Conservation (phyloP, 2,329 filamentous ascomycete genomes). For the Pseudogymnoascus sp. region DNA sequence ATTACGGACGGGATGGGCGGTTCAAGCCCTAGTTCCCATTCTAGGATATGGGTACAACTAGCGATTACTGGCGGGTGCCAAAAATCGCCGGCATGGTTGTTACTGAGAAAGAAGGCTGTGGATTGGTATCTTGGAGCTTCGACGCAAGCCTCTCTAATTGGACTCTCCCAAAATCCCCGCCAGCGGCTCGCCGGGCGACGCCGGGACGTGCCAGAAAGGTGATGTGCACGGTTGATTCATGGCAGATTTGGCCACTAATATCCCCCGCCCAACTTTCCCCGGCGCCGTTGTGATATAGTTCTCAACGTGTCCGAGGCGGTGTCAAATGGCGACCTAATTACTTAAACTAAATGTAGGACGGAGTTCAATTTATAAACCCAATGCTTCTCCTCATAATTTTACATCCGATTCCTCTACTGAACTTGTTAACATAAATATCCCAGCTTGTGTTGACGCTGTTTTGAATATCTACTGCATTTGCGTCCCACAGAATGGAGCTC, state of each 20-base stretch:
- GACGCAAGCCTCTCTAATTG: background rate
- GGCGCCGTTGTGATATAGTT: background rate
- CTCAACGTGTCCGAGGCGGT: background rate
- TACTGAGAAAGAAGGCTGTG: background rate
- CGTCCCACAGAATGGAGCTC: background rate
- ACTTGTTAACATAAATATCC: background rate
- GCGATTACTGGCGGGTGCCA: background rate
- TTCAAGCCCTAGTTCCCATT: background rate
- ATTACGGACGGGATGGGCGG: background rate
- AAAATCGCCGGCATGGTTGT: background rate
- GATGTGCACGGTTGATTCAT: too few species aligned
- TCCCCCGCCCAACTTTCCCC: too few species aligned
- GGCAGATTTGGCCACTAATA: too few species aligned
- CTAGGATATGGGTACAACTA: background rate
- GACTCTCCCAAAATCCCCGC: background rate
- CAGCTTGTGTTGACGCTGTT: background rate
- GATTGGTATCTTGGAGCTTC: background rate
- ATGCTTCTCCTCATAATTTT: background rate
- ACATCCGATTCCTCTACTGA: background rate
- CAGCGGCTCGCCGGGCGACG: too few species aligned
- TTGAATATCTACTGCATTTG: background rate
- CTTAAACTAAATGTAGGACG: background rate
- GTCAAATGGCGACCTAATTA: background rate
- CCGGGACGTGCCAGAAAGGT: too few species aligned
- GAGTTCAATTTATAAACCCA: background rate